Conservation (phyloP, 352 stramenopile genomes). For the Pythium dissimile region DNA sequence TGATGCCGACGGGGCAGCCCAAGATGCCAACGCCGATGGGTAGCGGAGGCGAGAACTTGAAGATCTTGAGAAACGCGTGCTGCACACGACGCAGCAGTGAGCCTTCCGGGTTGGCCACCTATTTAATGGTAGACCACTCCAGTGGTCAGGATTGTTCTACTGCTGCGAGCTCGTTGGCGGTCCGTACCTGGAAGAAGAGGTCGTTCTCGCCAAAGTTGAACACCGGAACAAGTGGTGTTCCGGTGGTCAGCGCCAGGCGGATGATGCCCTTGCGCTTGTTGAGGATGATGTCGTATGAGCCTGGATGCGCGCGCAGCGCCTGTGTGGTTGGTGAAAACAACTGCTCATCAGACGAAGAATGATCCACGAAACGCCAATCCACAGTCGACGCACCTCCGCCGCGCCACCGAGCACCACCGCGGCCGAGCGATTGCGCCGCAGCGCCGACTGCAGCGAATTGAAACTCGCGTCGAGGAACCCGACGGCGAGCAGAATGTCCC, state of each 20-base stretch:
- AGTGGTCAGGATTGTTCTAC: too few relatives aligned
- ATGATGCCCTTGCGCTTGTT: constrained; percentile 67
- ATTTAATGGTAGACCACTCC: too few relatives aligned
- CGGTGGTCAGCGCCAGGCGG: constrained; percentile 51
- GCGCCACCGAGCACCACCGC: constrained; percentile 42
- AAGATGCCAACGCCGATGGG: constrained; percentile 28
- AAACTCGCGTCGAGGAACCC: constrained; percentile 58
- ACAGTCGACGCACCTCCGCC: constrained; percentile 31
- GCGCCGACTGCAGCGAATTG: constrained; percentile 26
- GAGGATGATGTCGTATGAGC: constrained; percentile 49
- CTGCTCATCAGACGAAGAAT: background rate
- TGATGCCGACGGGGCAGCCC: constrained; percentile 26
- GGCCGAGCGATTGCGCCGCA: constrained; percentile 31
- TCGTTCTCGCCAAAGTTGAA: constrained; percentile 73
- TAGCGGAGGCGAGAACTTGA: constrained; percentile 44
- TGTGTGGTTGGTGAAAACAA: too few relatives aligned
- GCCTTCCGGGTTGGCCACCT: constrained; percentile 43
- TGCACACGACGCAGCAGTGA: constrained; percentile 34
- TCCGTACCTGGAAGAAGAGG: constrained; percentile 40
- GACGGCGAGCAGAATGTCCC: constrained; percentile 40
- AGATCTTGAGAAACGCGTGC: constrained; percentile 29
- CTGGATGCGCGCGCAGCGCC: constrained; percentile 43
- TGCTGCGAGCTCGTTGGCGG: background rate
- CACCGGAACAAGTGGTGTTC: constrained; percentile 54
- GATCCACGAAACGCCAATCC: background rate